Percentiles rank a stretch among this genome's conserved stretches.
phyloP scores from a whole-genome alignment of 495 filamentous ascomycete species.

The Durotheca rogersii region DNA sequence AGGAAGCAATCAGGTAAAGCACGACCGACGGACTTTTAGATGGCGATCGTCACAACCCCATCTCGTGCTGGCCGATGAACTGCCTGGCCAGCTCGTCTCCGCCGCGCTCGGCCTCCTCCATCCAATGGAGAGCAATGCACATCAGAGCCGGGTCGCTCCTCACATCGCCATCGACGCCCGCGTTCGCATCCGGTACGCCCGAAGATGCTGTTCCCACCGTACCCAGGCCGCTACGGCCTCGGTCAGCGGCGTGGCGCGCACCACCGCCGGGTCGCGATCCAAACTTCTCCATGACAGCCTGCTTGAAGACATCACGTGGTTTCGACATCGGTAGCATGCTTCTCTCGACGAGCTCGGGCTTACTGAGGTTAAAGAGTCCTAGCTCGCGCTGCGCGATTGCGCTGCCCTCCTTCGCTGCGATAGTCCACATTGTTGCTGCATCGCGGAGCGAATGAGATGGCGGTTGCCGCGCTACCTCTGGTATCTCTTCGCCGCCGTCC shows the following conservation, averaged over 20 bases:
- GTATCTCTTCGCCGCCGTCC: slow-evolving; percentile 29
- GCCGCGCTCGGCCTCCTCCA: slow-evolving; percentile 84
- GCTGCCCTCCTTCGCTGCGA: slow-evolving; percentile 91
- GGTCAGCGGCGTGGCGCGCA: slow-evolving; percentile 31
- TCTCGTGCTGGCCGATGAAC: slow-evolving; percentile 69
- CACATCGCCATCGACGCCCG: slow-evolving; percentile 51
- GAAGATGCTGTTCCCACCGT: slow-evolving; percentile 29
- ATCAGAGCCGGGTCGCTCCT: slow-evolving; percentile 84
- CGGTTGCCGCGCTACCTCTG: slow-evolving; percentile 40
- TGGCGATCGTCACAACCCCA: slow-evolving; percentile 30
- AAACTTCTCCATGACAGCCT: slow-evolving; percentile 76
- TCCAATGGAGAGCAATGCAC: slow-evolving; percentile 98
- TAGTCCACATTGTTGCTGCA: slow-evolving; percentile 89
- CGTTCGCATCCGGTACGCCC: slow-evolving; percentile 35
- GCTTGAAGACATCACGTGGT: slow-evolving; percentile 88
- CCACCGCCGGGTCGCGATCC: slow-evolving; percentile 43
- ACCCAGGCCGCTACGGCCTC: slow-evolving; percentile 26
- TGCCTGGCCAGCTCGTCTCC: slow-evolving; percentile 86
- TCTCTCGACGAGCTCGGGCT: slow-evolving; percentile 82
- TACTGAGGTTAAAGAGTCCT: slow-evolving; percentile 89
- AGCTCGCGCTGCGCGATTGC: slow-evolving; percentile 92
- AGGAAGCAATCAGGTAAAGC: slow-evolving; percentile 23
- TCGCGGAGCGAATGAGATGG: slow-evolving; percentile 70
- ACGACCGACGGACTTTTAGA: slow-evolving; percentile 22
- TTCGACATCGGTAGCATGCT: slow-evolving; percentile 82